A percentile compares a stretch with the other conserved stretches of the same genome.
These are phyloP conservation scores for Dimocarpus longan DNA, from an alignment of 345 rosid genomes.

Conservation along the genomic window DNA sequence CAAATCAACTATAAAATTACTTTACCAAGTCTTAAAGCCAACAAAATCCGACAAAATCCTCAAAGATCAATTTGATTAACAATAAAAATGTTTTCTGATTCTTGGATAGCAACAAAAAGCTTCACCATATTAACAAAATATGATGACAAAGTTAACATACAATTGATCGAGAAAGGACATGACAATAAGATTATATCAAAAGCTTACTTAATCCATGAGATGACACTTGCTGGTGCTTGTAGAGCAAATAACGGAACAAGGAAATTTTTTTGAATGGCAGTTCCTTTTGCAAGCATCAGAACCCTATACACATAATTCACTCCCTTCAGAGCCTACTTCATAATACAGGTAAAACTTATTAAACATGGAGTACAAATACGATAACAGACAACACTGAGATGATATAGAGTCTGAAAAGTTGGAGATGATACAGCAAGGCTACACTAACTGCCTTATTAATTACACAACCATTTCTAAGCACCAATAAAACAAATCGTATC, in stretches of 20 bases:
- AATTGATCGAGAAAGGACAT: not conserved
- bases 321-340: slow-evolving; percentile 11
- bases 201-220: slow-evolving; percentile 86
- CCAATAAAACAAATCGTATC: not conserved
- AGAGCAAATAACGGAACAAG: slow-evolving; percentile 80
- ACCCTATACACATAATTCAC: slow-evolving; percentile 40
- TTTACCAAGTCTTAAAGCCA: slow-evolving; percentile 12
- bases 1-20: slow-evolving; percentile 27
- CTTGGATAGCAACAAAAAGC: not conserved
- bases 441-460: not conserved
- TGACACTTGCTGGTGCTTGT: slow-evolving; percentile 63
- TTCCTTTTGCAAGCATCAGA: slow-evolving; percentile 75
- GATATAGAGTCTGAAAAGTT: not conserved
- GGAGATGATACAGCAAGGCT: not conserved
- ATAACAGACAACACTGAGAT: not conserved
- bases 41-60: not conserved
- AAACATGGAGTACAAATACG: not conserved
- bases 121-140: not conserved
- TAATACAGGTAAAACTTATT: not conserved
- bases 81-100: not conserved
- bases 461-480: not conserved
- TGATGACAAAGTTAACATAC: not conserved
- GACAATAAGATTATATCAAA: not conserved
- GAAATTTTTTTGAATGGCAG: slow-evolving; percentile 69
- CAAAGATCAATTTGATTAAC: not conserved